phyloP scores from a whole-genome alignment of 1,139 yeast genomes.

The Spathaspora jeffriesii region DNA sequence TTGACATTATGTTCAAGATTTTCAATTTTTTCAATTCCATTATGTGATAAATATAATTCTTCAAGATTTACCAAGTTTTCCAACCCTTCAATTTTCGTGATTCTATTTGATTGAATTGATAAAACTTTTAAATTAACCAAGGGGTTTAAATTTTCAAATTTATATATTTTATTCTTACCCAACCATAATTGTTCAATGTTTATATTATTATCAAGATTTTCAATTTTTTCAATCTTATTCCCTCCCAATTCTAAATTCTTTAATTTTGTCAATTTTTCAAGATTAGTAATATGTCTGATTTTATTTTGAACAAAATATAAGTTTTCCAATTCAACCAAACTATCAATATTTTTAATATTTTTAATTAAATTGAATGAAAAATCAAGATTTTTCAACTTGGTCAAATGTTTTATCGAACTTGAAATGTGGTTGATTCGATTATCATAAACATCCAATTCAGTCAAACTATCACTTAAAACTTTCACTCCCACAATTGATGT shows the following conservation, averaged over 20 bases:
- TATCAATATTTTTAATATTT: conserved; percentile 78
- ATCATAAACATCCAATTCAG: conserved; percentile 88
- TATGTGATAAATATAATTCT: conserved; percentile 88
- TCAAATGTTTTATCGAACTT: conserved; percentile 60
- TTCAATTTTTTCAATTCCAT: conserved; percentile 74
- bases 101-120: conserved; percentile 86
- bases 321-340: conserved; percentile 60
- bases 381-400: conserved; percentile 64
- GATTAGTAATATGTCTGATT: conserved; percentile 69
- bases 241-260: conserved; percentile 90
- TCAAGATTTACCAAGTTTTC: conserved; percentile 72
- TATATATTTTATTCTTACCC: conserved; percentile 80
- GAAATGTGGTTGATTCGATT: conserved; percentile 89
- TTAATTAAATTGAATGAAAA: conserved; percentile 90
- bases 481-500: conserved; percentile 73
- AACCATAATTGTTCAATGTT: conserved; percentile 84
- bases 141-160: conserved; percentile 62
- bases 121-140: conserved; percentile 69
- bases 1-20: conserved; percentile 73
- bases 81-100: conserved; percentile 79
- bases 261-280: conserved; percentile 59
- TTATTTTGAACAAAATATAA: conserved; percentile 89
- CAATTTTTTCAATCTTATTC: conserved; percentile 70
- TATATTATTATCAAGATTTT: conserved; percentile 51
- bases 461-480: conserved; percentile 53